Conservation (phyloP, 192 early-diverging fungal genomes). For the Radiomyces spectabilis region DNA sequence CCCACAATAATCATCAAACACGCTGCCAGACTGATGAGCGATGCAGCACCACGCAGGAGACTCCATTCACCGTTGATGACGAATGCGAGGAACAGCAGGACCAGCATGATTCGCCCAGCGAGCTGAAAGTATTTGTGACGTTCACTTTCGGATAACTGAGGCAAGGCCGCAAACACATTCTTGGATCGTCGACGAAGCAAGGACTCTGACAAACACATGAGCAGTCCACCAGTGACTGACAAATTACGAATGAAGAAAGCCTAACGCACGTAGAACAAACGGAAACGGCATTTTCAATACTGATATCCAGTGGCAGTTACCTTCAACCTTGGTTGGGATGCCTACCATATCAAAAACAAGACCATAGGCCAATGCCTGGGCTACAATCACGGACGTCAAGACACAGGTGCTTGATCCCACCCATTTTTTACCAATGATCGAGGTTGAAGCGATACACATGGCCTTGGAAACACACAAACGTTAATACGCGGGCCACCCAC, state of each 20-base stretch:
- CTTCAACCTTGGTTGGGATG: background rate
- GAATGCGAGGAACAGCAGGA: constrained; percentile 87
- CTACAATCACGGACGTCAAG: constrained; percentile 69
- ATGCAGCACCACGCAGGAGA: constrained; percentile 59
- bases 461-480: constrained; percentile 15
- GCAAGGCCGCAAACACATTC: constrained; percentile 81
- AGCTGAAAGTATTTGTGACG: constrained; percentile 84
- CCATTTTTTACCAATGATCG: constrained; percentile 73
- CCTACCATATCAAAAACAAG: constrained; percentile 74
- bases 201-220: constrained; percentile 87
- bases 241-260: constrained; percentile 84
- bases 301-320: background rate
- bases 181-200: constrained; percentile 46
- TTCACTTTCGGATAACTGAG: constrained; percentile 74
- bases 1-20: constrained; percentile 93
- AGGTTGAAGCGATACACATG: constrained; percentile 70
- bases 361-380: constrained; percentile 89
- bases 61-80: constrained; percentile 79
- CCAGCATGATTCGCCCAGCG: constrained; percentile 83
- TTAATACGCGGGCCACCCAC: no score
- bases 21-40: constrained; percentile 67
- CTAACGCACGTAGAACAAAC: no score
- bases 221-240: constrained; percentile 83
- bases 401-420: constrained; percentile 75
- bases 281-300: no score